Percentiles rank a stretch among this genome's conserved stretches.
These are phyloP conservation scores for Xylariaceae sp. DNA, from an alignment of 2,329 filamentous ascomycete genomes.

Conservation along the genomic window DNA sequence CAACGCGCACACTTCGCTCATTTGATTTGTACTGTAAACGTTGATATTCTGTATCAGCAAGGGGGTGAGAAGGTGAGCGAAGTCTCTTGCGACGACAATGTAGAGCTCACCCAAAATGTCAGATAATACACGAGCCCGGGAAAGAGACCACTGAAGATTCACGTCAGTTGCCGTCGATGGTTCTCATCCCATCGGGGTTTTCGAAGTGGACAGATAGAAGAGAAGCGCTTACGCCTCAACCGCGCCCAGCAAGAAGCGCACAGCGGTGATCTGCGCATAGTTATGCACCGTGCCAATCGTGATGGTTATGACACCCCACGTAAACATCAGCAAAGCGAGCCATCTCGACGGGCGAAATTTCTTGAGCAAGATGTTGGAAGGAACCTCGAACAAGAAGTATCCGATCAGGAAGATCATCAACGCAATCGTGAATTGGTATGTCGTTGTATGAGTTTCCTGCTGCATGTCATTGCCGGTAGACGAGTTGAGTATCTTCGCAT, in stretches of 20 bases:
- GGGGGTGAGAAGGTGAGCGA: too few species aligned
- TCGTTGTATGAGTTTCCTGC: slow-evolving; percentile 28
- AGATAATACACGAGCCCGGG: slow-evolving; percentile 64
- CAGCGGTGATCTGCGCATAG: slow-evolving; percentile 60
- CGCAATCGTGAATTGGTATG: slow-evolving; percentile 33
- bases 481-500: slow-evolving; percentile 38
- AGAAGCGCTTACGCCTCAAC: slow-evolving; percentile 51
- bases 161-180: slow-evolving; percentile 1
- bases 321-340: slow-evolving; percentile 62
- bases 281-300: slow-evolving; percentile 60
- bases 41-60: too few species aligned
- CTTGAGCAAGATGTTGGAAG: slow-evolving; percentile 64
- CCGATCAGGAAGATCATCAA: slow-evolving; percentile 35
- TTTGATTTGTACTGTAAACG: slow-evolving; percentile 60
- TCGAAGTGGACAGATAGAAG: background rate
- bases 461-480: slow-evolving; percentile 34
- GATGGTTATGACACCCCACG: slow-evolving; percentile 66
- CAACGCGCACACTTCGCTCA: slow-evolving; percentile 68
- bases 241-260: slow-evolving; percentile 63
- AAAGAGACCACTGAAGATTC: slow-evolving; percentile 51
- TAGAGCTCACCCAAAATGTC: slow-evolving; percentile 54
- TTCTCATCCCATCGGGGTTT: background rate
- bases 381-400: slow-evolving; percentile 55
- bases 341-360: slow-evolving; percentile 59
- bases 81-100: background rate